These are phyloP conservation scores for Curvularia eragrostidis DNA, from an alignment of 2,329 filamentous ascomycete genomes.

Conservation along the genomic window DNA sequence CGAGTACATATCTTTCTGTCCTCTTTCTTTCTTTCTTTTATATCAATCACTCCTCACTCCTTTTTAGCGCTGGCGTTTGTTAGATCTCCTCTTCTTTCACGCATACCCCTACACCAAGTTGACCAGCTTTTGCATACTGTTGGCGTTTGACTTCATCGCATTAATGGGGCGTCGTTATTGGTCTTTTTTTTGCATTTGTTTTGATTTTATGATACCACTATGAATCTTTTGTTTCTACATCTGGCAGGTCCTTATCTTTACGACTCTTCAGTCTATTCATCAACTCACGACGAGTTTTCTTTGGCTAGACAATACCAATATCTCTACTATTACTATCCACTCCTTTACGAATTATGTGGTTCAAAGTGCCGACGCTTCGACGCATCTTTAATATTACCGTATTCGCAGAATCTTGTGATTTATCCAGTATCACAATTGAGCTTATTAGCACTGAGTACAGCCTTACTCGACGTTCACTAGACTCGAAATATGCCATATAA, in stretches of 20 bases:
- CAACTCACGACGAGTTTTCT: neutral
- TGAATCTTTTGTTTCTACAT: no score
- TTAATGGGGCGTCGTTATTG: slow-evolving; percentile 2
- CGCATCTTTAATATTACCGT: neutral
- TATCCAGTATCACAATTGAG: neutral
- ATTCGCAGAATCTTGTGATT: neutral
- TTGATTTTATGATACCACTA: slow-evolving; percentile 18
- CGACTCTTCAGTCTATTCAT: neutral
- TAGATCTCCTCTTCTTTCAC: slow-evolving; percentile 1
- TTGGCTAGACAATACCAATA: neutral
- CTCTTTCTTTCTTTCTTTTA: neutral
- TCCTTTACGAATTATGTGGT: neutral
- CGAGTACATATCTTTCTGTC: slow-evolving; percentile 1
- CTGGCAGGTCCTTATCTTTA: slow-evolving; percentile 13
- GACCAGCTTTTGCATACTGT: neutral
- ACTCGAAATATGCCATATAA: neutral
- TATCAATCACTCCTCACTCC: neutral
- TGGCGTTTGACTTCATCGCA: neutral
- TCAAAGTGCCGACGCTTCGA: neutral
- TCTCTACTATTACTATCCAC: neutral
- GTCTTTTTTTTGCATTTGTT: neutral
- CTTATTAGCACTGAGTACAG: neutral
- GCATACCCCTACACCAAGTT: neutral
- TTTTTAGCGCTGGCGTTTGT: slow-evolving; percentile 20
- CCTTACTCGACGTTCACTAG: neutral